These are phyloP conservation scores for Amphibolis antarctica DNA, from an alignment of 106 monocot genomes.

Conservation along the genomic window DNA sequence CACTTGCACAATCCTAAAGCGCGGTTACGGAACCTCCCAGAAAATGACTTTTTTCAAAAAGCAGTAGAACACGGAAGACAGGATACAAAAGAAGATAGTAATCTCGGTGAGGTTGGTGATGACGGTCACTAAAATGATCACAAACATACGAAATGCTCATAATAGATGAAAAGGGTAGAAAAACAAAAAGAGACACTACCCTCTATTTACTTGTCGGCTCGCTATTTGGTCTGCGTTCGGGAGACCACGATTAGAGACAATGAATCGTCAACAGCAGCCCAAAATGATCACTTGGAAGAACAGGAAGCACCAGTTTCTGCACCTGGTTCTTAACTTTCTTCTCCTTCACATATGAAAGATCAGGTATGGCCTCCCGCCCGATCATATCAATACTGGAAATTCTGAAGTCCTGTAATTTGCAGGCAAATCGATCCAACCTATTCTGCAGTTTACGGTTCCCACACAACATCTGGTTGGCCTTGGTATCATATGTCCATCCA, in stretches of 20 bases:
- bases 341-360: slow-evolving; percentile 16
- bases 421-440: slow-evolving; percentile 64
- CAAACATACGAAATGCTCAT: background rate
- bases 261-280: slow-evolving; percentile 31
- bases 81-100: background rate
- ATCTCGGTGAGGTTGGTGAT: background rate
- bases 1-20: no score
- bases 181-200: background rate
- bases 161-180: no score
- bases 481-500: slow-evolving; percentile 20
- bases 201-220: background rate
- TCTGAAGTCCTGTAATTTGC: slow-evolving; percentile 48
- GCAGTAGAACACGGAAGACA: background rate
- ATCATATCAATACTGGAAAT: slow-evolving; percentile 62
- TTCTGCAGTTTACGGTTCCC: slow-evolving; percentile 52
- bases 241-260: background rate
- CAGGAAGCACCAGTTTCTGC: slow-evolving; percentile 19
- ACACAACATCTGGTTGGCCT: slow-evolving; percentile 29
- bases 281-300: slow-evolving; percentile 46
- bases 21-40: background rate
- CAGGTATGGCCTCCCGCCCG: slow-evolving; percentile 50
- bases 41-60: background rate
- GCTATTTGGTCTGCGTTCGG: background rate
- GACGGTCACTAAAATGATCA: background rate
- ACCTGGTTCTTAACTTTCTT: slow-evolving; percentile 13